Percentiles rank a stretch among this genome's conserved stretches.
These are phyloP conservation scores for Ophiostoma pallidulum DNA, from an alignment of 2,329 filamentous ascomycete genomes.

Conservation along the genomic window DNA sequence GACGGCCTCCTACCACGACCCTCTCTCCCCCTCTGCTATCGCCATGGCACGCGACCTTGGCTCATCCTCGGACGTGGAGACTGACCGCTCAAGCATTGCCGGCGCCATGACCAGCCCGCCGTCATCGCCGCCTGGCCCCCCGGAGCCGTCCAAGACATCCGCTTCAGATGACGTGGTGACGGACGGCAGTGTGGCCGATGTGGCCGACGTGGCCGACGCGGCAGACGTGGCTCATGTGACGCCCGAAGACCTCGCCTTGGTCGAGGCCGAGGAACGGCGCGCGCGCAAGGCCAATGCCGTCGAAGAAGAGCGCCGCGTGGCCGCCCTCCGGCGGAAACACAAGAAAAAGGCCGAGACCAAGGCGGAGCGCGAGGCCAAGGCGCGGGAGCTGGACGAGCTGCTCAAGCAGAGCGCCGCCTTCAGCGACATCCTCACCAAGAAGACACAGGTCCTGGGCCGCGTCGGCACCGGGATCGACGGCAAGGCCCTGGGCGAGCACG, in stretches of 20 bases:
- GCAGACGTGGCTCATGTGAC: neutral
- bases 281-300: constrained; percentile 36
- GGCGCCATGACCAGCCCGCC: constrained; percentile 10
- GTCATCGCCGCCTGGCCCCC: constrained; percentile 10
- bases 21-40: no score
- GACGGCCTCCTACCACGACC: no score
- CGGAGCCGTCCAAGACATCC: neutral
- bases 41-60: constrained; percentile 5
- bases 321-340: constrained; percentile 31
- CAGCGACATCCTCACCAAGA: constrained; percentile 53
- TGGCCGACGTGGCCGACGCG: neutral
- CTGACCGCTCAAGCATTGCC: constrained; percentile 1
- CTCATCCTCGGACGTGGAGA: constrained; percentile 12
- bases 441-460: constrained; percentile 52
- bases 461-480: constrained; percentile 53
- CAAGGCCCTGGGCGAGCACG: constrained; percentile 50
- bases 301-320: constrained; percentile 34
- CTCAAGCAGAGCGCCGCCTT: constrained; percentile 51
- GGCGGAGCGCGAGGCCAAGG: constrained; percentile 47
- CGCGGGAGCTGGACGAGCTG: constrained; percentile 49
- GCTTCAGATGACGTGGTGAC: no score
- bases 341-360: constrained; percentile 41
- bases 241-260: constrained; percentile 6
- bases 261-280: constrained; percentile 36
- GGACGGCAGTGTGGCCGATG: neutral